Evolutionary conservation across 2,329 filamentous ascomycete species (phyloP).

Genomic region (Lachnum nothofagi): DNA sequence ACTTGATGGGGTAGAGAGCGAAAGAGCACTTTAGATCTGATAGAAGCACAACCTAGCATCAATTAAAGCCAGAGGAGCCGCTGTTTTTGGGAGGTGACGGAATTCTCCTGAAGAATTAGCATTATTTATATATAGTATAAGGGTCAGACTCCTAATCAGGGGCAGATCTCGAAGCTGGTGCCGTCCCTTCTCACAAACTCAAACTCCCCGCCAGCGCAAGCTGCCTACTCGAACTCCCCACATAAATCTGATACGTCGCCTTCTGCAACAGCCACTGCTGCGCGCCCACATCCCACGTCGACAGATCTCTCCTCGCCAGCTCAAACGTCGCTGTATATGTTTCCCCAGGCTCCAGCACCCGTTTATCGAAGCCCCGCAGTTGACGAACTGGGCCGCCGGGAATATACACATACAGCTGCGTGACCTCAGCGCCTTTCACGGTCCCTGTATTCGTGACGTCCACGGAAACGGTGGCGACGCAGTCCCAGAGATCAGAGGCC

Average conservation of each 20-base stretch:
- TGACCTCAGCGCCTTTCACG: slow-evolving; percentile 26
- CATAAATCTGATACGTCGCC: slow-evolving; percentile 16
- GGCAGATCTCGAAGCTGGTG: too few species aligned
- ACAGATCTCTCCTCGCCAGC: slow-evolving; percentile 55
- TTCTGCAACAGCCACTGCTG: slow-evolving; percentile 51
- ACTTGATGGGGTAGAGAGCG: too few species aligned
- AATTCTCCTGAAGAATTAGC: too few species aligned
- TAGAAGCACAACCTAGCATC: too few species aligned
- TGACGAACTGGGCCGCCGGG: slow-evolving; percentile 35
- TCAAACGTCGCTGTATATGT: slow-evolving; percentile 43
- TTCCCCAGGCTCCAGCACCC: slow-evolving; percentile 35
- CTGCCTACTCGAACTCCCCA: slow-evolving; percentile 4
- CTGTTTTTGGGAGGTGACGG: too few species aligned
- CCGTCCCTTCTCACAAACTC: too few species aligned
- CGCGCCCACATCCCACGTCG: slow-evolving; percentile 55
- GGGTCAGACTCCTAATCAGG: too few species aligned
- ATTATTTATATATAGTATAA: too few species aligned
- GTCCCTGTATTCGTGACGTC: slow-evolving; percentile 44
- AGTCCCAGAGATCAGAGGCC: slow-evolving; percentile 50
- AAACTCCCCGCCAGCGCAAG: too few species aligned
- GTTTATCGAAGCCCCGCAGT: slow-evolving; percentile 58
- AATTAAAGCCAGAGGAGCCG: too few species aligned
- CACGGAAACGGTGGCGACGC: slow-evolving; percentile 43
- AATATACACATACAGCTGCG: slow-evolving; percentile 27
- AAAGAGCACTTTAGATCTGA: too few species aligned